Evolutionary conservation across 169 alveolate species (phyloP), one percentile per base, ranked within the genome.

Genomic region (Prorocentrum cordatum): DNA sequence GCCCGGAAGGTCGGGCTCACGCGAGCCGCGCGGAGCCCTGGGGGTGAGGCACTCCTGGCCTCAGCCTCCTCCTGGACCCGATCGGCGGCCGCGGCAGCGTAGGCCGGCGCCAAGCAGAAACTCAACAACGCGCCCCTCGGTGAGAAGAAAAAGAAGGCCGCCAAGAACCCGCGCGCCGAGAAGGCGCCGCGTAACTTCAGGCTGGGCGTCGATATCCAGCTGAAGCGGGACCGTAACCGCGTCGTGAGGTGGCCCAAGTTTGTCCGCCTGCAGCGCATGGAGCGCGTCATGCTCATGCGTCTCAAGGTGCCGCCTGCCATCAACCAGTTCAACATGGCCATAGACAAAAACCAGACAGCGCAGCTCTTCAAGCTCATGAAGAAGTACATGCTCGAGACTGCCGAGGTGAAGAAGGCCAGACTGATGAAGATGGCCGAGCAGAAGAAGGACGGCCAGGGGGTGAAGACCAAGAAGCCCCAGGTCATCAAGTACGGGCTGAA

Each of bases 241-340:
- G 98, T 96, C 95, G 99, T 98, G 72, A 97, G 96, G 92, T 98
- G 99, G 99, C 99, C 99, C 58, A 96, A 95, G 94, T 97, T 98
- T 94, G 95, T 98, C 86, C 95, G 97, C 83, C 94, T 98, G 70
- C 99, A 98, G 95, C 97, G 99, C 91, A 97, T 98, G 95, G 96
- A 97, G 94, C 95, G 98, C 92, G 96, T 98, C 79, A 95, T 98
- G 80, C 92, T 98, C 91, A 95, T 96, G 95, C 96, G 99, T 92
- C 95, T 98, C 73, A 97, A 97, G 96, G 91, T 97, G 58, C 99
- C 99, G 33, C 99, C 99, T 32, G 95, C 98, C 47, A 95, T 98
- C 94, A 96, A 97, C 93, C 99, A 98, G 95, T 98, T 98, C 96
- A 95, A 94, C 93, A 94, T 96, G 94, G 96, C 99, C 68, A 93